Evolutionary conservation across 805 yeast genomes (phyloP), one percentile per base, ranked within the genome.

Genomic region (Middelhovenomyces tepae): DNA sequence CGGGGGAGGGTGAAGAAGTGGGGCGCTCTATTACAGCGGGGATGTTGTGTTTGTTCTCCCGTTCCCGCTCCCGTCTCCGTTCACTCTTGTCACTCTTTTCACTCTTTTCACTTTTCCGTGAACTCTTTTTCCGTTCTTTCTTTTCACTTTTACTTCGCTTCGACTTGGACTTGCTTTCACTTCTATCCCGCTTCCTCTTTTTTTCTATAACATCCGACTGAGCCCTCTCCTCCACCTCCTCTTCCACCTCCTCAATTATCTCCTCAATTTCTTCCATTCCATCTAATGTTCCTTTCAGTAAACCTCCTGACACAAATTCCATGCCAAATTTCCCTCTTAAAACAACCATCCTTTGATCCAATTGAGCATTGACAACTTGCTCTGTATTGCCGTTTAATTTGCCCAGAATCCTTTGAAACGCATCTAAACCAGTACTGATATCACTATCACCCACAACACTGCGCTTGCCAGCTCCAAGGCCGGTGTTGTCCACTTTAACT

Each of bases 261-360:
- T 46, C 50, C 37, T 27, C 41, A 28, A 5, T 32, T 16, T 54
- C 40, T 76, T 74, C 1, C 28, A 33, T 14, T 27, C 68, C 59
- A 51, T 85, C 87, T 83, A 94, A 78, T 0, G 95, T 82, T 45
- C 95, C 83, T 34, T 71, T 68, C 39, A 89, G 60, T 1, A 78
- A 78, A 28, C 82, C 95, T 4, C 95, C 96, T 50, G 69, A 75
- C 6, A 89, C 80, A 57, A 89, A 89, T 40, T 75, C 73, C 54
- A 89, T 76, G 5, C 95, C 95, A 80, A 87, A 78, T 46, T 74
- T 80, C 10, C 95, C 93, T 48, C 75, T 77, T n/a, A 84, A 64
- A 21, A 85, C 76, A 31, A 73, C 73, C 38, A 68, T 67, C 43
- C 73, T 65, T 24, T 82, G 89, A 43, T 84, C 57, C 39, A 72